Evolutionary conservation across 1,139 yeast species (phyloP), one percentile per base, ranked within the genome.

Genomic region (Blastobotrys apis): DNA sequence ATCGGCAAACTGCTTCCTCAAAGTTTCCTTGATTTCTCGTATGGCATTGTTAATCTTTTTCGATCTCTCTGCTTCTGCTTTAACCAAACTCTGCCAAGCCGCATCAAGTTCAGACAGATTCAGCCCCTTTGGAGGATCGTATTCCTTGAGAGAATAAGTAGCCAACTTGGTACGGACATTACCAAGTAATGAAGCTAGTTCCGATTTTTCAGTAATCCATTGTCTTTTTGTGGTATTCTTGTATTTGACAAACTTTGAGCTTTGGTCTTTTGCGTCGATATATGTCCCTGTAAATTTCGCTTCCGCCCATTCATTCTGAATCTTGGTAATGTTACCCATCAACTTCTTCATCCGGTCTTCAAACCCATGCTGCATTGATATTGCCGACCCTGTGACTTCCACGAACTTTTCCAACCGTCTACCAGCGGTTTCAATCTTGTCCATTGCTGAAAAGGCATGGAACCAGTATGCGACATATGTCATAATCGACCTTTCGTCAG

Each of bases 381-480:
- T 47, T 2, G 67, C 64, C 2, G 69, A 60, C 22, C 58, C 55
- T 33, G 67, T 63, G 3, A 60, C 62, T 22, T 66, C 69, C 13
- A 65, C 62, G 50, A 69, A 68, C 54, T 60, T 59, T 45, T 66
- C 71, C 10, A 68, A 53, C 9, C 71, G 58, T 16, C 72, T 53
- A 12, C 72, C 72, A 4, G 73, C 72, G 3, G 68, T 65, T 44
- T 67, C 71, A 42, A 55, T 62, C 54, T 50, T 61, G 53, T 68
- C 71, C 36, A 66, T 51, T 1, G 65, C 67, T 4, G 69, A 64
- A 47, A 81, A 69, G 56, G 72, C 71, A 48, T 78, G 80, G 61
- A 74, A 80, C 81, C 84, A 78, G 55, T 80, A 79, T 21, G 82
- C 73, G n/a, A 80, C 65, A 57, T 78, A 81, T 15, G 82, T 75